Conservation (phyloP, 257 asterid genomes). For the Nyctanthes arbortristis region DNA sequence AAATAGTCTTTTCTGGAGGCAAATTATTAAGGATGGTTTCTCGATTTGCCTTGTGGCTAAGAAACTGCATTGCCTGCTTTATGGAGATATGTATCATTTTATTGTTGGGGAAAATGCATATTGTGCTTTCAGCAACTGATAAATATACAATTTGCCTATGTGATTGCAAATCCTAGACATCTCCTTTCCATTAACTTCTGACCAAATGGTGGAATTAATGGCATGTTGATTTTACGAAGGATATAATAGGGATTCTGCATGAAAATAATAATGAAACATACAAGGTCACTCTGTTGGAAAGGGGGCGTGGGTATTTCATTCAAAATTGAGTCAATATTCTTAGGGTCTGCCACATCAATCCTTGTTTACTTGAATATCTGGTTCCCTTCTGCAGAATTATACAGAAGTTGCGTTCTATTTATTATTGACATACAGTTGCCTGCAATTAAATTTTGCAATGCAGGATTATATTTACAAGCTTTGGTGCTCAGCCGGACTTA, state of each 20-base stretch:
- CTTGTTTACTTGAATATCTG: not conserved
- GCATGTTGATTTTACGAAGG: not conserved
- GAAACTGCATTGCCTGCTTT: not conserved
- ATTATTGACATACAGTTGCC: not conserved
- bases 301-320: not conserved
- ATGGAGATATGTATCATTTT: not conserved
- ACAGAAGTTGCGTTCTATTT: not conserved
- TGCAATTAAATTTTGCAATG: not conserved
- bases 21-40: too few species aligned
- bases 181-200: not conserved
- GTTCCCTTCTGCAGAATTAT: not conserved
- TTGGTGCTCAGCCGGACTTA: constrained; percentile 15
- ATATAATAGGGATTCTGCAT: not conserved
- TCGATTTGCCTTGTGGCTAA: too few species aligned
- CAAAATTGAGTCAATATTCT: not conserved
- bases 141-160: not conserved
- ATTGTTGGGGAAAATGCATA: not conserved
- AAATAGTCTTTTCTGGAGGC: not conserved
- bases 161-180: not conserved
- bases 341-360: not conserved
- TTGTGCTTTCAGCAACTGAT: not conserved
- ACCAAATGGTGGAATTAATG: not conserved
- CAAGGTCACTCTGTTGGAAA: not conserved
- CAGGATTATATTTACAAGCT: not conserved
- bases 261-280: not conserved